Percentiles rank a stretch among this genome's conserved stretches.
Conservation (phyloP, 257 asterid species). For the Solanum etuberosum region DNA sequence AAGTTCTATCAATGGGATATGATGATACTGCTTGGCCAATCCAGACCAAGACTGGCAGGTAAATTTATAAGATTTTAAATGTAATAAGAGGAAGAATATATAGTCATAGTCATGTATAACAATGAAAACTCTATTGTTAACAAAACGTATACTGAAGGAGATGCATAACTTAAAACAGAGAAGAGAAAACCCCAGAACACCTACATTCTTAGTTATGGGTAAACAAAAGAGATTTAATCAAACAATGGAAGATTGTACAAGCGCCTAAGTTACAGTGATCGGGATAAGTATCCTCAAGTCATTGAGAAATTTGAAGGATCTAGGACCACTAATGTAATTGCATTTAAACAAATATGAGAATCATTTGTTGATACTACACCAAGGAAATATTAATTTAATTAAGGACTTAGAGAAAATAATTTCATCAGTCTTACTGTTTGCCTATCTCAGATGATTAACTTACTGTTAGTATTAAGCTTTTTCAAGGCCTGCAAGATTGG, state of each 20-base stretch:
- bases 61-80: neutral
- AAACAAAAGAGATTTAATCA: neutral
- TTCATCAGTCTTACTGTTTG: neutral
- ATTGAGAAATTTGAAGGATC: neutral
- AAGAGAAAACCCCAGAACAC: neutral
- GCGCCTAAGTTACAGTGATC: neutral
- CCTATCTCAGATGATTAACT: neutral
- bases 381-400: neutral
- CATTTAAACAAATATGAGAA: neutral
- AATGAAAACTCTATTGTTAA: neutral
- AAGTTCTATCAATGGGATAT: conserved; percentile 67
- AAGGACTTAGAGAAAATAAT: neutral
- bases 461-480: neutral
- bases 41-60: conserved; percentile 79
- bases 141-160: neutral
- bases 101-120: neutral
- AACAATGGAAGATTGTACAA: neutral
- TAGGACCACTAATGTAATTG: neutral
- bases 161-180: neutral
- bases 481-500: neutral
- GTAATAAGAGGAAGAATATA: neutral
- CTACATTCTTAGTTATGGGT: neutral
- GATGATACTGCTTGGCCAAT: conserved; percentile 80
- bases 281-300: neutral
- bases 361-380: neutral